These are phyloP conservation scores for Coemansia furcata DNA, from an alignment of 192 early-diverging fungal genomes.

Conservation along the genomic window DNA sequence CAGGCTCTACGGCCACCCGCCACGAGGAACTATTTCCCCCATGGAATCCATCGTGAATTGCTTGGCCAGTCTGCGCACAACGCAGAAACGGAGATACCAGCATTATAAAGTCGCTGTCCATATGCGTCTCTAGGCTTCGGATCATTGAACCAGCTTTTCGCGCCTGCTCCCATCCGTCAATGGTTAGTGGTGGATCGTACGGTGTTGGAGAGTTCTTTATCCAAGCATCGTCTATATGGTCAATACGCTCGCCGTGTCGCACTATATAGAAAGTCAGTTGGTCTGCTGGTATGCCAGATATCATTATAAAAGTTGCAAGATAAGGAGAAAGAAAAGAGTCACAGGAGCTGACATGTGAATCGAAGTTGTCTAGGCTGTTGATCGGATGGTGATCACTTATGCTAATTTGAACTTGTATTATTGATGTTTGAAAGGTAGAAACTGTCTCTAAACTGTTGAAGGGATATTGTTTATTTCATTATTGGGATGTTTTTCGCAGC, in stretches of 20 bases:
- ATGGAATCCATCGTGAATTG: constrained; percentile 23
- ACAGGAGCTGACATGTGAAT: not conserved
- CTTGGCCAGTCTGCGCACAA: constrained; percentile 41
- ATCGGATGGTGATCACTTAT: too few species aligned
- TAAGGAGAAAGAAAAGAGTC: not conserved
- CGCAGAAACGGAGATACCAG: constrained; percentile 48
- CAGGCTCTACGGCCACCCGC: constrained; percentile 36
- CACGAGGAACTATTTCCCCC: not conserved
- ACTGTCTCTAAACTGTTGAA: too few species aligned
- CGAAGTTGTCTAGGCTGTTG: not conserved
- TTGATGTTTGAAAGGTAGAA: too few species aligned
- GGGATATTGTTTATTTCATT: too few species aligned
- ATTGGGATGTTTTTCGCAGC: too few species aligned
- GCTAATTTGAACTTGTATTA: too few species aligned
- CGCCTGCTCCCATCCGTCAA: constrained; percentile 29
- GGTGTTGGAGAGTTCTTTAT: constrained; percentile 12
- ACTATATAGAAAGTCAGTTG: constrained; percentile 39
- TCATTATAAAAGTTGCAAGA: not conserved
- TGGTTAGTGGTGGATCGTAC: constrained; percentile 47
- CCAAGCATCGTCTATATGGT: constrained; percentile 49
- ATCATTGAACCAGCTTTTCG: constrained; percentile 31
- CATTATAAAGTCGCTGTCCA: constrained; percentile 16
- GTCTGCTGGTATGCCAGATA: not conserved
- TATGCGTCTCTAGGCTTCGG: constrained; percentile 16
- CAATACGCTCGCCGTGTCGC: constrained; percentile 48